phyloP scores from a whole-genome alignment of 768 basidiomycete species.

The Chalciporus piperatus region DNA sequence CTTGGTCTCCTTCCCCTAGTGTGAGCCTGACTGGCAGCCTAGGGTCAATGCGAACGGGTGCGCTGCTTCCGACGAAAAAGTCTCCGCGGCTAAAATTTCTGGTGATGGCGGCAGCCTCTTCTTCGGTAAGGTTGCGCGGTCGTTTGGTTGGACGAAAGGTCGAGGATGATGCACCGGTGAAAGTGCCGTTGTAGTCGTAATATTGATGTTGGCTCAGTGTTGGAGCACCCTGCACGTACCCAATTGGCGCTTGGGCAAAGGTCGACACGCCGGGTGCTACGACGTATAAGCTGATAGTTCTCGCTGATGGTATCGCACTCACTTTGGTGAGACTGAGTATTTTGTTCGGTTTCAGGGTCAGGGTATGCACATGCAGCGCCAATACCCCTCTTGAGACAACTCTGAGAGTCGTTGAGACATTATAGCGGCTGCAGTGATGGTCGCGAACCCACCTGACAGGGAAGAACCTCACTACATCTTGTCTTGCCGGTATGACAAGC shows the following conservation, averaged over 20 bases:
- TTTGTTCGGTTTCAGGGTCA: constrained; percentile 63
- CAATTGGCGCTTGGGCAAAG: constrained; percentile 37
- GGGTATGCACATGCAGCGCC: constrained; percentile 72
- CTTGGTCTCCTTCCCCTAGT: constrained; percentile 78
- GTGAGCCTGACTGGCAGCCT: constrained; percentile 76
- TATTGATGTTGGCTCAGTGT: constrained; percentile 60
- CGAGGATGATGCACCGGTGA: constrained; percentile 67
- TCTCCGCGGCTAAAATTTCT: constrained; percentile 79
- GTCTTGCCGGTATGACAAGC: constrained; percentile 85
- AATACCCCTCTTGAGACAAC: constrained; percentile 78
- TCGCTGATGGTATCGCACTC: not conserved
- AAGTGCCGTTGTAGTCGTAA: constrained; percentile 73
- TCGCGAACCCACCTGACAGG: constrained; percentile 61
- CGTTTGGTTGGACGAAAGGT: constrained; percentile 81
- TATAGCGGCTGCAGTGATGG: constrained; percentile 8
- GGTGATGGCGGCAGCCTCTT: constrained; percentile 80
- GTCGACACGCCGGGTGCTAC: constrained; percentile 36
- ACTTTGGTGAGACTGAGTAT: constrained; percentile 34
- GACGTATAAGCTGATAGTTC: constrained; percentile 6
- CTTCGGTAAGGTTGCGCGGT: constrained; percentile 76
- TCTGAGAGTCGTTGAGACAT: constrained; percentile 39
- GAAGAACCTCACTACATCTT: constrained; percentile 76
- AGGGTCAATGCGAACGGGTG: constrained; percentile 80
- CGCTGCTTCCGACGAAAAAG: constrained; percentile 78
- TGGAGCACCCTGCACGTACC: constrained; percentile 38